Percentiles rank a stretch among this genome's conserved stretches.
Evolutionary conservation across 495 filamentous ascomycete genomes (phyloP).

Genomic region (Aspergillus coremiiformis): DNA sequence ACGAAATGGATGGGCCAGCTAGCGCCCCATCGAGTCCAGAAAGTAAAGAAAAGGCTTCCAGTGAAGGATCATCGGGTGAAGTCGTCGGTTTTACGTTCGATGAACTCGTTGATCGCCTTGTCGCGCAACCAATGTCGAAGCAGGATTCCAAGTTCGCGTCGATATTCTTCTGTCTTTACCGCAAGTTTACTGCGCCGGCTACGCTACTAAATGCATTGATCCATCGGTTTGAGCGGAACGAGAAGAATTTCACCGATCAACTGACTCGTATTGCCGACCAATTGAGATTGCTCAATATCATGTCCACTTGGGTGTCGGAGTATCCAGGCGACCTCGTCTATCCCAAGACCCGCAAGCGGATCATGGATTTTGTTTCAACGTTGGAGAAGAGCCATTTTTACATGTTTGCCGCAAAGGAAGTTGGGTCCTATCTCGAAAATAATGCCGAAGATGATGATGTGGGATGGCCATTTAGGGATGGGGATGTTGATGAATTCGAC

Average conservation of each 20-base stretch:
- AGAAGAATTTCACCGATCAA: slow-evolving; percentile 51
- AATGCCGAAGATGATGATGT: slow-evolving; percentile 71
- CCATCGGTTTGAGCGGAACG: slow-evolving; percentile 61
- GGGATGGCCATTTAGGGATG: slow-evolving; percentile 66
- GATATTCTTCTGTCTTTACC: slow-evolving; percentile 89
- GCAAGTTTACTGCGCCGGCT: slow-evolving; percentile 80
- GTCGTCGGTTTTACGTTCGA: slow-evolving; percentile 66
- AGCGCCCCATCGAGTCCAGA: slow-evolving; percentile 27
- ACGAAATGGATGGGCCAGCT: slow-evolving; percentile 33
- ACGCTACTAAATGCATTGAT: slow-evolving; percentile 68
- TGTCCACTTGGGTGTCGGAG: slow-evolving; percentile 80
- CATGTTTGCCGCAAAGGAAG: slow-evolving; percentile 74
- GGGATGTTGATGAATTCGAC: slow-evolving; percentile 39
- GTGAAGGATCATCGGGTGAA: slow-evolving; percentile 33
- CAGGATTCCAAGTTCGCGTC: slow-evolving; percentile 76
- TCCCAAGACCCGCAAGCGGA: slow-evolving; percentile 59
- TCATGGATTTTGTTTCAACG: slow-evolving; percentile 63
- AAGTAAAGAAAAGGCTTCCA: slow-evolving; percentile 30
- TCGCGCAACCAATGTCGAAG: slow-evolving; percentile 74
- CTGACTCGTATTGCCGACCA: slow-evolving; percentile 71
- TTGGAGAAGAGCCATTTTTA: slow-evolving; percentile 67
- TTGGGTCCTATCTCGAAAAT: slow-evolving; percentile 57
- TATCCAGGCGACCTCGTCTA: slow-evolving; percentile 92
- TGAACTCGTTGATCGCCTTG: slow-evolving; percentile 78
- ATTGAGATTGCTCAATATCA: slow-evolving; percentile 69